Evolutionary conservation across 139 green algal species (phyloP).

Genomic region (Parachlorella kessleri): DNA sequence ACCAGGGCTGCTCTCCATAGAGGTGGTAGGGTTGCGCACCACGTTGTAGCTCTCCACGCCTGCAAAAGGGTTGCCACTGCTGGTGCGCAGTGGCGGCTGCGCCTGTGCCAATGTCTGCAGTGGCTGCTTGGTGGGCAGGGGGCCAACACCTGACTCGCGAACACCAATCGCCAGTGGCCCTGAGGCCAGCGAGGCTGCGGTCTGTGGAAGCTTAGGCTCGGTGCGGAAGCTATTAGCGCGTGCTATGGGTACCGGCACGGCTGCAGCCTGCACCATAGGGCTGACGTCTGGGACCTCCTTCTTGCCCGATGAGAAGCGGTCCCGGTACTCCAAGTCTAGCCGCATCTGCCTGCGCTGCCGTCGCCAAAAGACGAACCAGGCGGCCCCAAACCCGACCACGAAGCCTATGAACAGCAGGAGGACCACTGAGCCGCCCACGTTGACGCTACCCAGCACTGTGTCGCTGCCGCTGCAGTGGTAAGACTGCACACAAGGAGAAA

Average conservation of each 20-base stretch:
- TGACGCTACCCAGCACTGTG: constrained; percentile 10
- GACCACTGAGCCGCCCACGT: constrained; percentile 15
- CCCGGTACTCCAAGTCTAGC: constrained; percentile 27
- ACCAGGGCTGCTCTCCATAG: no score
- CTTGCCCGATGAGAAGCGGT: constrained; percentile 8
- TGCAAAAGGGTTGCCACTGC: constrained; percentile 24
- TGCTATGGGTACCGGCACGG: no score
- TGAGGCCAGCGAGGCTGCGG: not conserved
- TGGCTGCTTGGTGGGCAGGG: no score
- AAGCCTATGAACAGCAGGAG: constrained; percentile 30
- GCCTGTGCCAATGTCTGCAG: no score
- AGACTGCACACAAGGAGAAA: no score
- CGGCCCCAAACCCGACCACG: not conserved
- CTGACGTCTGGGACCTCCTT: constrained; percentile 8
- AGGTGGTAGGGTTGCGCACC: no score
- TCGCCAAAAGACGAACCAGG: constrained; percentile 21
- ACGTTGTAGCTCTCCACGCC: not conserved
- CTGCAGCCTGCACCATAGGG: constrained; percentile 8
- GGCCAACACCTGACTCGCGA: no score
- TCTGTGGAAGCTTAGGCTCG: not conserved
- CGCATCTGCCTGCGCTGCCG: not conserved
- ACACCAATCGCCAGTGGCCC: constrained; percentile 18
- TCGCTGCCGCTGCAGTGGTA: not conserved
- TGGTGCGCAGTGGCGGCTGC: no score
- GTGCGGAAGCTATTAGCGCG: no score